Percentiles rank a stretch among this genome's conserved stretches.
Conservation (phyloP, 495 filamentous ascomycete species). For the Tuber brumale region DNA sequence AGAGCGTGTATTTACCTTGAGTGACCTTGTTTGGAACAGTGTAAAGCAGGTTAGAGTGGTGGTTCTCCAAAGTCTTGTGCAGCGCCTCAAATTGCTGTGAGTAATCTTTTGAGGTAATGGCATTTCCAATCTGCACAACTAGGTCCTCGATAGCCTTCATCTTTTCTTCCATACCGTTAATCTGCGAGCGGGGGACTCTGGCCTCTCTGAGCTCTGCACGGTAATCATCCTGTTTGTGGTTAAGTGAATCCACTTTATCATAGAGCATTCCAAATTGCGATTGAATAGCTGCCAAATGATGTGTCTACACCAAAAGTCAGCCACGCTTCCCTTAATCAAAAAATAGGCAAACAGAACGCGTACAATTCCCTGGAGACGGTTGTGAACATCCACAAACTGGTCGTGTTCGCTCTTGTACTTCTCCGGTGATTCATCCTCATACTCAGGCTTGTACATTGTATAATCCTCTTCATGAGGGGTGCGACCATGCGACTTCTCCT, state of each 20-base stretch:
- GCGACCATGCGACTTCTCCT: conserved; percentile 18
- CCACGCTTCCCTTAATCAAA: background rate
- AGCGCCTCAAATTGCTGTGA: conserved; percentile 62
- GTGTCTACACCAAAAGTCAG: conserved; percentile 28
- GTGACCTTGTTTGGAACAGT: conserved; percentile 36
- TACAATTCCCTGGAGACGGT: conserved; percentile 63
- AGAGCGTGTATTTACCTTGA: conserved; percentile 32
- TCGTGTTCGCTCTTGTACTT: conserved; percentile 49
- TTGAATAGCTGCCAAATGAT: conserved; percentile 39
- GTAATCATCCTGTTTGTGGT: conserved; percentile 51
- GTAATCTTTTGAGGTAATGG: conserved; percentile 67
- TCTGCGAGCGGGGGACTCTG: conserved; percentile 47
- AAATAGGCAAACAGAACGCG: background rate
- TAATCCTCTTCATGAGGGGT: conserved; percentile 45
- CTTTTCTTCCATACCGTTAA: conserved; percentile 52
- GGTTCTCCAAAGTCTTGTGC: conserved; percentile 63
- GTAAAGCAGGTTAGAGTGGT: conserved; percentile 50
- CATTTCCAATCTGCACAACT: conserved; percentile 53
- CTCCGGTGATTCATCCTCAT: conserved; percentile 47
- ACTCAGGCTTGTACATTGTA: conserved; percentile 47
- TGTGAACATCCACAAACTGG: conserved; percentile 76
- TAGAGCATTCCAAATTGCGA: conserved; percentile 38
- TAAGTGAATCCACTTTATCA: conserved; percentile 36
- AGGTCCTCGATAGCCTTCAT: conserved; percentile 51
- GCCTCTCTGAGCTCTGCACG: conserved; percentile 54